These are phyloP conservation scores for Rugonectria rugulosa DNA, from an alignment of 2,329 filamentous ascomycete genomes.

Conservation along the genomic window DNA sequence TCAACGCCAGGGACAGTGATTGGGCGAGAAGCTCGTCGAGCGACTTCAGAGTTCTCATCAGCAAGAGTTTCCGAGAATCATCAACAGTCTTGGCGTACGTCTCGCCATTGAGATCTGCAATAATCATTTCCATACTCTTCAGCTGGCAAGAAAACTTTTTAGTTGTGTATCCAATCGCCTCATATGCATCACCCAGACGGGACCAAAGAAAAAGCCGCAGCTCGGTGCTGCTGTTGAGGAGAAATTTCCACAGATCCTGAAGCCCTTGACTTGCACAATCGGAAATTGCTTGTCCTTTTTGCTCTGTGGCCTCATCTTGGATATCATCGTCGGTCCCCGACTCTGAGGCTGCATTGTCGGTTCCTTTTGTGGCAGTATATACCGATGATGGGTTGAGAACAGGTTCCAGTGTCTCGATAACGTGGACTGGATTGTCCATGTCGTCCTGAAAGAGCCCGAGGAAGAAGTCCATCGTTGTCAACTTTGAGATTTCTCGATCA, in stretches of 20 bases:
- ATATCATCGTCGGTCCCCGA: conserved; percentile 28
- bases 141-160: conserved; percentile 90
- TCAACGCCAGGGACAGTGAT: conserved; percentile 72
- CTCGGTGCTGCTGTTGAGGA: conserved; percentile 81
- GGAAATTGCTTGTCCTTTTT: conserved; percentile 51
- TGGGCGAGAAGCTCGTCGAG: conserved; percentile 79
- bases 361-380: conserved; percentile 41
- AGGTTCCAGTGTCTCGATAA: conserved; percentile 93
- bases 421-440: conserved; percentile 77
- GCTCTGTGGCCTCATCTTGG: conserved; percentile 20
- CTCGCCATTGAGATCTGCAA: conserved; percentile 68
- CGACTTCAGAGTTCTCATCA: conserved; percentile 80
- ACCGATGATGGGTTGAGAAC: conserved; percentile 79
- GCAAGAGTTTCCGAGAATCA: conserved; percentile 71
- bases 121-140: conserved; percentile 83
- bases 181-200: conserved; percentile 88
- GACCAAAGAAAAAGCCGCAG: conserved; percentile 90
- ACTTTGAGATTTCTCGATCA: conserved; percentile 87
- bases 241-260: conserved; percentile 83
- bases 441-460: conserved; percentile 87
- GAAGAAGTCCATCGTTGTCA: conserved; percentile 98
- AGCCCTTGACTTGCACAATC: conserved; percentile 65
- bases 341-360: conserved; percentile 10
- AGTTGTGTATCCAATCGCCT: conserved; percentile 81
- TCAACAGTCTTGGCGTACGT: conserved; percentile 66